A percentile compares a stretch with the other conserved stretches of the same genome.
Evolutionary conservation across 768 basidiomycete genomes (phyloP).

Genomic region (Lyophyllum semitale): DNA sequence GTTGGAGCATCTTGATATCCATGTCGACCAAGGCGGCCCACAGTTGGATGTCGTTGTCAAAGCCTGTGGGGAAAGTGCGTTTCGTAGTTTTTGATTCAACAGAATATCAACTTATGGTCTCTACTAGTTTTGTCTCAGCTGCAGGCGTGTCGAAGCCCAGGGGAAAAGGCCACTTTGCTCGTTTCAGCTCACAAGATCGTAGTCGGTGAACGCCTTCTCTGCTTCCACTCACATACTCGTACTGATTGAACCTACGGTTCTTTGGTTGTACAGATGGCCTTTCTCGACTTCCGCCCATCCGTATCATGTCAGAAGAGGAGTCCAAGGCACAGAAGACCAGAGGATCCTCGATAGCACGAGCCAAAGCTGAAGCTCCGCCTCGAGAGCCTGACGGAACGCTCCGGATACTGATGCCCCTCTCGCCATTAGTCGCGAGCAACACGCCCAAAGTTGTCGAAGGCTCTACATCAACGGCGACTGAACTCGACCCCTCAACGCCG

Average conservation of each 20-base stretch:
- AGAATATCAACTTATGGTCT: neutral
- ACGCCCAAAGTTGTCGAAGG: neutral
- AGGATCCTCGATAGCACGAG: slow-evolving; percentile 16
- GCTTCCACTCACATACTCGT: neutral
- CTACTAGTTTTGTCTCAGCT: slow-evolving; percentile 36
- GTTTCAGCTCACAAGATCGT: slow-evolving; percentile 85
- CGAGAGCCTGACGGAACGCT: slow-evolving; percentile 22
- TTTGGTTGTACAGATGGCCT: slow-evolving; percentile 62
- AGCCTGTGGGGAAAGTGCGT: slow-evolving; percentile 77
- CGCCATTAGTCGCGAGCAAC: neutral
- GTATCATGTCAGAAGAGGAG: slow-evolving; percentile 66
- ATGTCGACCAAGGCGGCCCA: slow-evolving; percentile 55
- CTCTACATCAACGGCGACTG: neutral
- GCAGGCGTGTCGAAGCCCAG: slow-evolving; percentile 54
- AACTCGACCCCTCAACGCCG: slow-evolving; percentile 8
- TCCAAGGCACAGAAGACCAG: slow-evolving; percentile 23
- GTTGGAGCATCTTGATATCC: slow-evolving; percentile 87
- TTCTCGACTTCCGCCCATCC: slow-evolving; percentile 70
- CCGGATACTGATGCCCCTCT: slow-evolving; percentile 17
- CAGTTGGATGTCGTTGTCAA: slow-evolving; percentile 67
- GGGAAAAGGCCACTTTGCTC: slow-evolving; percentile 77
- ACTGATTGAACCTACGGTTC: neutral
- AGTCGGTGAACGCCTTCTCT: slow-evolving; percentile 59
- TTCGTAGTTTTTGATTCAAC: neutral
- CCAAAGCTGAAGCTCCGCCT: slow-evolving; percentile 17